Evolutionary conservation across 352 stramenopile species (phyloP), one percentile per base, ranked within the genome.

Genomic region (Phytophthora ramorum): DNA sequence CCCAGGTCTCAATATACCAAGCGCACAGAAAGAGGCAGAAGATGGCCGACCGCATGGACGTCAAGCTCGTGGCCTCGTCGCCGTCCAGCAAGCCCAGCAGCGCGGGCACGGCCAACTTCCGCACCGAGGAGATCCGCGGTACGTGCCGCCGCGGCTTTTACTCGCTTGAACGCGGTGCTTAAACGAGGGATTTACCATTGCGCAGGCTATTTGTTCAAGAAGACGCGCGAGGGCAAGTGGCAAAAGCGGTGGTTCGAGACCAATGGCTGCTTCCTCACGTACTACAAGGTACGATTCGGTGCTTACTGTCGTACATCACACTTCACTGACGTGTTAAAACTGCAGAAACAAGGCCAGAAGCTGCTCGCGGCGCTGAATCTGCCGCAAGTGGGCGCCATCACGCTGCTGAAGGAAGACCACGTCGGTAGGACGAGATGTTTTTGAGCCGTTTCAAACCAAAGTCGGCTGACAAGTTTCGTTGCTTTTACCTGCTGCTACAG

Each of bases 191-290:
- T 59, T 57, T 46, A 50, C 28, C 28, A 13, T 54, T 61, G 20
- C 41, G 17, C 38, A 91, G 91, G 92, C 22, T 98, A 98, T 66
- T 69, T 98, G 67, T 94, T 97, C 63, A 98, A 98, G 76, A 97
- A 97, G 67, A 97, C 93, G 52, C 89, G 92, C 58, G 91, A 97
- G 58, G 92, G 91, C 70, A 97, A 96, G 71, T 98, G 97, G 97
- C 97, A 99, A 73, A 98, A 98, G 77, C 89, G 97, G 56, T 99
- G 96, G 92, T 99, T 99, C 71, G 97, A 99, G 83, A 99, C 94
- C 8, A 98, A 99, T 70, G 97, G 97, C 47, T 97, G 97, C 74
- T 98, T 98, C 80, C 85, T 99, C 37, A 98, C 97, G 13, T 99
- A 99, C 83, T 99, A 99, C 81, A 99, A 99, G 83, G 89, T 96